Evolutionary conservation across 805 yeast genomes (phyloP), one percentile per base, ranked within the genome.

Genomic region (Ogataea angusta): DNA sequence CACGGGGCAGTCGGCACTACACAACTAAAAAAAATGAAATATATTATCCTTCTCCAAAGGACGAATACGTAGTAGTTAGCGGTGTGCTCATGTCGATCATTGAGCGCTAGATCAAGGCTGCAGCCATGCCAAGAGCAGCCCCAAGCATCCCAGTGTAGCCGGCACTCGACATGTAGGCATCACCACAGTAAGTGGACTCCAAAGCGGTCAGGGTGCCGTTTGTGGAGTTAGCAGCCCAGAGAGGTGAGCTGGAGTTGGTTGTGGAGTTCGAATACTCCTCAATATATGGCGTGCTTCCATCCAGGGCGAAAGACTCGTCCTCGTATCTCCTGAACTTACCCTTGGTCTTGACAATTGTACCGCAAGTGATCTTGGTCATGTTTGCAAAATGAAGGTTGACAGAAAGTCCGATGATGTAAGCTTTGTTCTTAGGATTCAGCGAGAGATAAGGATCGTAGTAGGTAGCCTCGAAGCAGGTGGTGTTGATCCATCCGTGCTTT

Each of bases 401-500:
- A 2, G 86, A 70, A 43, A 64, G 69, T 15, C 80, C 82, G 44
- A 82, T 76, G 52, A 82, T 68, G 53, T 71, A 76, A n/a, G 85
- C 72, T 32, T 73, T 71, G 34, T 77, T 69, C 34, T 63, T 59
- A 26, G 75, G 73, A 52, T 79, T 71, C 59, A 83, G 70, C 0
- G 89, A 80, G 39, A 84, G 59, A 59, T 72, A 83, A 6, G 81
- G 82, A 54, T 84, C 90, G 43, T 69, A 63, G 58, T 79, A 84
- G 44, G 70, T 68, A 21, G 77, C 66, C 60, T 80, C 82, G 59
- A 76, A 80, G 57, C 87, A 81, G 10, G 86, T 81, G 15, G 85
- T 72, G 56, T 81, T 73, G 54, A 84, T 79, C 64, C 66, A 73
- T 10, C 91, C 91, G 61, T 83, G 89, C 59, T 82, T 83, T 31